Evolutionary conservation across 805 yeast species (phyloP).

Genomic region (Candida maltosa): DNA sequence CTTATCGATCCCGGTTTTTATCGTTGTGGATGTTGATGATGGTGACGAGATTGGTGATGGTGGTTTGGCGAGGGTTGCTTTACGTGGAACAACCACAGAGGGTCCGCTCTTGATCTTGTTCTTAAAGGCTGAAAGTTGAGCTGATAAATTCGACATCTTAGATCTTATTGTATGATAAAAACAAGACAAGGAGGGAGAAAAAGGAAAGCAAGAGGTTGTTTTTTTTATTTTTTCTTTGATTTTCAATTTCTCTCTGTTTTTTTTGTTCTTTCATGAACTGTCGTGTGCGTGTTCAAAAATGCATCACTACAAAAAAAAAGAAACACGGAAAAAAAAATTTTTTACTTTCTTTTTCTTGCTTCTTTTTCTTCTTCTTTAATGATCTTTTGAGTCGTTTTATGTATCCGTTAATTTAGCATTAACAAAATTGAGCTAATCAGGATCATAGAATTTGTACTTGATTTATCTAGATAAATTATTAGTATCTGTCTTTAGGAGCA

Average conservation of each 20-base stretch:
- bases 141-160: conserved; percentile 36
- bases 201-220: conserved; percentile 2
- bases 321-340: neutral
- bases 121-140: conserved; percentile 45
- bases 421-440: conserved; percentile 24
- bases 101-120: conserved; percentile 44
- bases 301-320: neutral
- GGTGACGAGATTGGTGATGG: conserved; percentile 12
- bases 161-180: conserved; percentile 1
- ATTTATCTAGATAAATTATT: conserved; percentile 18
- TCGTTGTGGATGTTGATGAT: conserved; percentile 1
- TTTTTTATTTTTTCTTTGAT: neutral
- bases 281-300: neutral
- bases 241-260: neutral
- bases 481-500: conserved; percentile 5
- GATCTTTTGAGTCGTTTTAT: conserved; percentile 4
- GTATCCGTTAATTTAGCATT: conserved; percentile 15
- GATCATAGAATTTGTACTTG: conserved; percentile 10
- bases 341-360: conserved; percentile 4
- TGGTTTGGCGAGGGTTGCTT: conserved; percentile 17
- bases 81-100: conserved; percentile 32
- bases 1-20: neutral
- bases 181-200: neutral
- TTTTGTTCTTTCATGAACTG: neutral
- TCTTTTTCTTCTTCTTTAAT: neutral